Conservation (phyloP, 2,329 filamentous ascomycete genomes). For the Mollisia scopiformis region DNA sequence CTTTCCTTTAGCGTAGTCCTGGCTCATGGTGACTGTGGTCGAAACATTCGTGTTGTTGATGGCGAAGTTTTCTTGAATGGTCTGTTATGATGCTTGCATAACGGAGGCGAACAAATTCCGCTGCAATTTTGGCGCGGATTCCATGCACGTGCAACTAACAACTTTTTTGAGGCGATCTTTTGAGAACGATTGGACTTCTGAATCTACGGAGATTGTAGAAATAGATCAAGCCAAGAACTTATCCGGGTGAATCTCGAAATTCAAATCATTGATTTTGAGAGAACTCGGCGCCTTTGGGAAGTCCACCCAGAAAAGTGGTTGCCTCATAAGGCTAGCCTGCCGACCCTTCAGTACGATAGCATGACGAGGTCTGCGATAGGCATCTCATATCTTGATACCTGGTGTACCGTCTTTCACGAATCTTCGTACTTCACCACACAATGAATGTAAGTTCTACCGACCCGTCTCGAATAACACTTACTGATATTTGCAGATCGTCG, state of each 20-base stretch:
- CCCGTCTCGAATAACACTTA: not conserved
- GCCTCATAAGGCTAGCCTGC: not conserved
- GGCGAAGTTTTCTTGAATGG: slow-evolving; percentile 15
- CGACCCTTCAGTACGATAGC: not conserved
- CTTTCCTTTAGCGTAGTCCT: slow-evolving; percentile 60
- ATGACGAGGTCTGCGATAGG: slow-evolving; percentile 22
- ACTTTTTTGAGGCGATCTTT: not conserved
- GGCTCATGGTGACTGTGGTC: slow-evolving; percentile 53
- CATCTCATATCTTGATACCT: slow-evolving; percentile 7
- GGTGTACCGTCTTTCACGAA: not conserved
- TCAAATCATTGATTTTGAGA: not conserved
- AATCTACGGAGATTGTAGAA: not conserved
- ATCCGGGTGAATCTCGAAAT: not conserved
- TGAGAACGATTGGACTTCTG: not conserved
- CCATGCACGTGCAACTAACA: slow-evolving; percentile 14
- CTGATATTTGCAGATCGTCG: slow-evolving; percentile 69
- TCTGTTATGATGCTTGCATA: slow-evolving; percentile 22
- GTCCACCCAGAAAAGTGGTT: not conserved
- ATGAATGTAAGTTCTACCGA: slow-evolving; percentile 55
- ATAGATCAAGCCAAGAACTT: not conserved
- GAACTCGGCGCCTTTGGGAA: not conserved
- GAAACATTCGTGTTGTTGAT: slow-evolving; percentile 23
- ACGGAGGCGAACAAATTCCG: slow-evolving; percentile 22
- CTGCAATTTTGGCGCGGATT: slow-evolving; percentile 22
- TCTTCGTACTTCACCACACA: slow-evolving; percentile 7